Percentiles rank a stretch among this genome's conserved stretches.
Evolutionary conservation across 2,329 filamentous ascomycete species (phyloP).

Genomic region (Venturia pyrina): DNA sequence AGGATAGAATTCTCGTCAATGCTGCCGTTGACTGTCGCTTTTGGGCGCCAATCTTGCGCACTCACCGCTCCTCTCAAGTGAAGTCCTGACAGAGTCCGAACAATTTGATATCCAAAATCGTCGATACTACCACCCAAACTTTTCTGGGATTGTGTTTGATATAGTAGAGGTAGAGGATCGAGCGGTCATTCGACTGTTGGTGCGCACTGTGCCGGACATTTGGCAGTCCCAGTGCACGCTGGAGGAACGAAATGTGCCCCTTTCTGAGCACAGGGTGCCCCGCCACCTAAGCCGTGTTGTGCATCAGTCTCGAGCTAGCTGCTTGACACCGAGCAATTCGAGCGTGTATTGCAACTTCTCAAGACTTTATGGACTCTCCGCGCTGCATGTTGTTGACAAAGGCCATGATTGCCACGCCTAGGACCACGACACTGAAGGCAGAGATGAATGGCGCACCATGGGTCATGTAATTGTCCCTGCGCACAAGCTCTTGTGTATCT

Average conservation of each 20-base stretch:
- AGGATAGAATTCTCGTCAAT: neutral
- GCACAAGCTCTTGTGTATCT: constrained; percentile 20
- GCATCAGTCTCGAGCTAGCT: neutral
- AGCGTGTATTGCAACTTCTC: neutral
- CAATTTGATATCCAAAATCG: neutral
- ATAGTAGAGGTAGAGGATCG: neutral
- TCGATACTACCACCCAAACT: neutral
- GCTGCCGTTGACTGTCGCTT: neutral
- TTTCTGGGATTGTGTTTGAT: neutral
- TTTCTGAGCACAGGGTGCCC: neutral
- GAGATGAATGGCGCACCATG: constrained; percentile 66
- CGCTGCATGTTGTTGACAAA: constrained; percentile 74
- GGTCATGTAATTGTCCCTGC: constrained; percentile 30
- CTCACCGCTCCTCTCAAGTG: neutral
- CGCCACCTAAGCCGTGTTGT: neutral
- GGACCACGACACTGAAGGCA: constrained; percentile 69
- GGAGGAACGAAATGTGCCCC: neutral
- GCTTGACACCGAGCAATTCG: neutral
- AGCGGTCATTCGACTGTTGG: neutral
- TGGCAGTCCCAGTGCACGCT: neutral
- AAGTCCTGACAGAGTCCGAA: neutral
- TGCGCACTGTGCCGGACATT: neutral
- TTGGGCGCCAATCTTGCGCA: neutral
- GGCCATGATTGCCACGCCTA: constrained; percentile 77
- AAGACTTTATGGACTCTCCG: constrained; percentile 10